Evolutionary conservation across 2,329 filamentous ascomycete genomes (phyloP).

Genomic region (Intubia oerlemansii): DNA sequence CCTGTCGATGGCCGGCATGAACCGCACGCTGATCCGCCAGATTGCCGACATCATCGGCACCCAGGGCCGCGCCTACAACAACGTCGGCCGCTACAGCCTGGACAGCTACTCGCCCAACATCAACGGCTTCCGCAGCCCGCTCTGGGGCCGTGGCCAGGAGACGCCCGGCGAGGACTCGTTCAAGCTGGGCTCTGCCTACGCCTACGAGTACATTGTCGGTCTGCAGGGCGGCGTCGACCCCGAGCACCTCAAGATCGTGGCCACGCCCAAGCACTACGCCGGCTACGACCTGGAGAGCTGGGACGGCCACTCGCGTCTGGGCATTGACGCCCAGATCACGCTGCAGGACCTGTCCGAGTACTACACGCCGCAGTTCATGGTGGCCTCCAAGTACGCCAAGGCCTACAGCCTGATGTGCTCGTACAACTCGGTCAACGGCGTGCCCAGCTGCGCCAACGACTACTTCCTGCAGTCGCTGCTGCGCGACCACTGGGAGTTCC

Average conservation of each 20-base stretch:
- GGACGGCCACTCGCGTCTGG: slow-evolving; percentile 11
- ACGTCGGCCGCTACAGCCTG: no score
- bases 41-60: no score
- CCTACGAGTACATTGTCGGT: no score
- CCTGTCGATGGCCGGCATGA: slow-evolving; percentile 13
- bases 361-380: slow-evolving; percentile 43
- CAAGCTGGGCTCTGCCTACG: slow-evolving; percentile 8
- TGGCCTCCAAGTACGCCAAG: slow-evolving; percentile 34
- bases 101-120: slow-evolving; percentile 47
- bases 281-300: slow-evolving; percentile 31
- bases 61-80: no score
- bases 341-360: slow-evolving; percentile 46
- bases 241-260: no score
- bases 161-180: slow-evolving; percentile 11
- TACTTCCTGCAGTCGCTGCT: slow-evolving; percentile 42
- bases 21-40: no score
- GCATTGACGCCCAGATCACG: slow-evolving; percentile 27
- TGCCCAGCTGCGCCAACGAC: slow-evolving; percentile 34
- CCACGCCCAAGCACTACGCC: slow-evolving; percentile 37
- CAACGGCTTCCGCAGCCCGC: slow-evolving; percentile 39
- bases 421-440: slow-evolving; percentile 44
- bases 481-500: slow-evolving; percentile 44
- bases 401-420: slow-evolving; percentile 39
- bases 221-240: no score
- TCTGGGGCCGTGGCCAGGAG: slow-evolving; percentile 30